phyloP scores from a whole-genome alignment of 768 basidiomycete species.

The Auriscalpium vulgare region DNA sequence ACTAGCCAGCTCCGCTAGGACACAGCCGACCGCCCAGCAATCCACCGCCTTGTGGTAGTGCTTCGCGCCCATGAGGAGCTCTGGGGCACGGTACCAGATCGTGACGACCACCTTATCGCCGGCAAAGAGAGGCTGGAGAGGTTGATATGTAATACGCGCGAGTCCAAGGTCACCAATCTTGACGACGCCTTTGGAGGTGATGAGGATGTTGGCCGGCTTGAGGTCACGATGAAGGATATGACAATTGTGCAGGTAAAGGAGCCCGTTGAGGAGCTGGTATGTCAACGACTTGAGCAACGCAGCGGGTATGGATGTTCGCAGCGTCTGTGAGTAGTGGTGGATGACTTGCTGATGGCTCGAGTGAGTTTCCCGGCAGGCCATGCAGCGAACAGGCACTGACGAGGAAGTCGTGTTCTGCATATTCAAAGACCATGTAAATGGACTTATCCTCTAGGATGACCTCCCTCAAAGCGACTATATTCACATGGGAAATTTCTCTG shows the following conservation, averaged over 20 bases:
- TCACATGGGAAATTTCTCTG: constrained; percentile 84
- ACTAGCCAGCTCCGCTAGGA: constrained; percentile 91
- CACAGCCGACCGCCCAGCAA: constrained; percentile 97
- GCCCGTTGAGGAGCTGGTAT: constrained; percentile 90
- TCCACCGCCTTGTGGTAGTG: constrained; percentile 98
- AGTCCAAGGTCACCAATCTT: constrained; percentile 99
- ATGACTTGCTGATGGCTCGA: constrained; percentile 79
- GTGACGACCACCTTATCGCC: constrained; percentile 99
- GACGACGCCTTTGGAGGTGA: constrained; percentile 80
- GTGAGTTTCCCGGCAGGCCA: background rate
- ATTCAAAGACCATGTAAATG: constrained; percentile 99
- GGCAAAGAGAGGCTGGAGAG: constrained; percentile 82
- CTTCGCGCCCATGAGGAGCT: constrained; percentile 90
- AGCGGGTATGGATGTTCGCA: constrained; percentile 65
- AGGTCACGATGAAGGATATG: constrained; percentile 97
- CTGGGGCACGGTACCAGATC: constrained; percentile 98
- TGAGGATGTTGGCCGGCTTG: constrained; percentile 98
- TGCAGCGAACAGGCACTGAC: constrained; percentile 35
- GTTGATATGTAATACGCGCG: constrained; percentile 84
- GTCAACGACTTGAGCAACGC: constrained; percentile 88
- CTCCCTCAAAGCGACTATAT: constrained; percentile 85
- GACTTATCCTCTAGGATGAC: constrained; percentile 97
- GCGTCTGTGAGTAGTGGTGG: constrained; percentile 90
- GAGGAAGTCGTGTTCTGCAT: constrained; percentile 97
- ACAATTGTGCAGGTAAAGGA: constrained; percentile 88